These are phyloP conservation scores for Leishmania guyanensis DNA, from an alignment of 208 protist species.

Conservation along the genomic window DNA sequence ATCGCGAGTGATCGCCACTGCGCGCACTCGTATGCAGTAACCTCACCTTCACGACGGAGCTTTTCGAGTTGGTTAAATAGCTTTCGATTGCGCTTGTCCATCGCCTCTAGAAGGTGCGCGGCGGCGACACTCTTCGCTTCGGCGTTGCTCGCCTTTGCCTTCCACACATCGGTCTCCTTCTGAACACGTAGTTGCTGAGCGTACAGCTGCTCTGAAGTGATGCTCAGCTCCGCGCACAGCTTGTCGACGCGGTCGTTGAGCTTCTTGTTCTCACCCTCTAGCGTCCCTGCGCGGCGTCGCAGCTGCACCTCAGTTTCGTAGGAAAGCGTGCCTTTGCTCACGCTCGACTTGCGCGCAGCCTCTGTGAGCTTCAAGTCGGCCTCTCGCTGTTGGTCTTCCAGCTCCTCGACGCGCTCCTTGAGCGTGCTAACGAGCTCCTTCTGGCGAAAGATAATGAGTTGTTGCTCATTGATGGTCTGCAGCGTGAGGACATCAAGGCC, in stretches of 20 bases:
- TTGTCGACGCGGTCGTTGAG: conserved; percentile 3
- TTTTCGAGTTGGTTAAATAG: conserved; percentile 31
- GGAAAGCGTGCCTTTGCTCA: neutral
- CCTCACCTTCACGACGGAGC: conserved; percentile 34
- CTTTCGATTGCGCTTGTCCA: conserved; percentile 26
- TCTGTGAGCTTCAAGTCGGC: neutral
- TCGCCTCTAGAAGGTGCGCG: conserved; percentile 3
- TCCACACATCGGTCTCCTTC: conserved; percentile 1
- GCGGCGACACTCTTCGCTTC: conserved; percentile 3
- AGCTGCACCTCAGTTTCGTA: conserved; percentile 18
- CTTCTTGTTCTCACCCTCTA: conserved; percentile 14
- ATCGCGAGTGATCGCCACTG: conserved; percentile 55
- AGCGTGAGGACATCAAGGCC: conserved; percentile 39
- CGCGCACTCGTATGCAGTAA: conserved; percentile 19
- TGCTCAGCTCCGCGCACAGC: conserved; percentile 3
- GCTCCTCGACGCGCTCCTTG: conserved; percentile 44
- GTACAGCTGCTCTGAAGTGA: neutral
- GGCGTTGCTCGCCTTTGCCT: neutral
- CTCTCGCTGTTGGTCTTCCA: conserved; percentile 26
- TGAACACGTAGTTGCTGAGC: neutral
- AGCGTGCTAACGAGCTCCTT: conserved; percentile 53
- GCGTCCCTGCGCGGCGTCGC: neutral
- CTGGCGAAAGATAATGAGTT: conserved; percentile 65
- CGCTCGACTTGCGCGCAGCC: neutral
- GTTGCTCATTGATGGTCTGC: conserved; percentile 75